Conservation (phyloP, 768 basidiomycete species). For the Termitomyces sp. region DNA sequence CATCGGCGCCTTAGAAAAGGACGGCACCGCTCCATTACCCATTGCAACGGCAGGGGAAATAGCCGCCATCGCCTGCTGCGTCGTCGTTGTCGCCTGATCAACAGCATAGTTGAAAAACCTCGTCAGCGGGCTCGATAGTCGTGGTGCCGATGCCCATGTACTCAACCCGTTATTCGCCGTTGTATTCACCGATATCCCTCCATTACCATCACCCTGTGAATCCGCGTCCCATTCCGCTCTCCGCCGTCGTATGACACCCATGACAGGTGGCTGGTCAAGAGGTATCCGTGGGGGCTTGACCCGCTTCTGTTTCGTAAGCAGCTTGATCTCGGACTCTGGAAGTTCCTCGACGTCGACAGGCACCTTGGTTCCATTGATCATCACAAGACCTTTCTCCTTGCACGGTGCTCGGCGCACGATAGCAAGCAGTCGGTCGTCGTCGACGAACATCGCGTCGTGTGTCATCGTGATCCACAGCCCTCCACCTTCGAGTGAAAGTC, state of each 20-base stretch:
- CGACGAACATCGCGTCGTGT: constrained; percentile 77
- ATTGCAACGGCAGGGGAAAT: constrained; percentile 56
- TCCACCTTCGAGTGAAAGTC: constrained; percentile 82
- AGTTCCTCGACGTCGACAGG: constrained; percentile 89
- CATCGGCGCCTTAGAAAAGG: constrained; percentile 66
- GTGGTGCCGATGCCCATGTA: constrained; percentile 59
- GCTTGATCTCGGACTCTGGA: constrained; percentile 82
- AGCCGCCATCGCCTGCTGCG: constrained; percentile 76
- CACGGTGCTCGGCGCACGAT: constrained; percentile 76
- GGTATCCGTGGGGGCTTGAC: constrained; percentile 85
- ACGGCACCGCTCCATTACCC: constrained; percentile 41
- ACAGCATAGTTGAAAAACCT: constrained; percentile 75
- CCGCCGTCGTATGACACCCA: constrained; percentile 65
- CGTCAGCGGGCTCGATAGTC: constrained; percentile 66
- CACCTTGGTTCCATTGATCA: constrained; percentile 86
- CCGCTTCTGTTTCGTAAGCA: constrained; percentile 79
- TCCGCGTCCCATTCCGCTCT: constrained; percentile 73
- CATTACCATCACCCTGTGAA: constrained; percentile 26
- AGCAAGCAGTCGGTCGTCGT: constrained; percentile 71
- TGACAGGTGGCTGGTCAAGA: constrained; percentile 88
- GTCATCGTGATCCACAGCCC: constrained; percentile 93
- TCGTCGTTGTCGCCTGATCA: constrained; percentile 70
- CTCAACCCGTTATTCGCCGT: constrained; percentile 17
- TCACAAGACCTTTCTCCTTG: constrained; percentile 79
- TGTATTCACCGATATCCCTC: constrained; percentile 20